A percentile compares a stretch with the other conserved stretches of the same genome.
phyloP scores from a whole-genome alignment of 148 eudicot species.

The Dysphania ambrosioides region DNA sequence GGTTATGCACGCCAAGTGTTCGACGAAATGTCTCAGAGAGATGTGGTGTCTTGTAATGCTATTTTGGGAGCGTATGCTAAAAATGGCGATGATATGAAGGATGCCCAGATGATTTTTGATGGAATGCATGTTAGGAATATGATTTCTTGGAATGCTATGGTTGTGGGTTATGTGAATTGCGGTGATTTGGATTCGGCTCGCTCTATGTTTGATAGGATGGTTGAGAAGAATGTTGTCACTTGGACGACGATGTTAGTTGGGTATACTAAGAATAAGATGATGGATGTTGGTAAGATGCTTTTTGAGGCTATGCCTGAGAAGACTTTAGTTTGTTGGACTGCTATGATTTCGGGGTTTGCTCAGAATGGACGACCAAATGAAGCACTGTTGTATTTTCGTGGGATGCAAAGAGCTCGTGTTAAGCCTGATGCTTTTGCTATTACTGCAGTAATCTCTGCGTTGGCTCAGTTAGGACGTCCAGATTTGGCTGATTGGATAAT shows the following conservation, averaged over 20 bases:
- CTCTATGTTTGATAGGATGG: constrained; percentile 28
- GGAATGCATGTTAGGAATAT: constrained; percentile 34
- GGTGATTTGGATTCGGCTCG: constrained; percentile 36
- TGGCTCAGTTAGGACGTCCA: constrained; percentile 38
- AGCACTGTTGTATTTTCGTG: constrained; percentile 27
- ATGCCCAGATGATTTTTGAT: constrained; percentile 39
- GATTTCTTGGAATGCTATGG: constrained; percentile 47
- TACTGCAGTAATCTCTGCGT: constrained; percentile 36
- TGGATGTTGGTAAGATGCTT: constrained; percentile 30
- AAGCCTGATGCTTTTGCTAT: constrained; percentile 44
- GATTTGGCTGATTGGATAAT: constrained; percentile 40
- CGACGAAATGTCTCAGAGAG: constrained; percentile 39
- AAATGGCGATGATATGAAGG: constrained; percentile 26
- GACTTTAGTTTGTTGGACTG: constrained; percentile 41
- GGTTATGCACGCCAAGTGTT: constrained; percentile 34
- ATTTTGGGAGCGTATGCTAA: constrained; percentile 38
- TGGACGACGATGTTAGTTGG: constrained; percentile 47
- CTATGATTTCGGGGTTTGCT: constrained; percentile 39
- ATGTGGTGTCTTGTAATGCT: constrained; percentile 43
- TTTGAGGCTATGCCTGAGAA: constrained; percentile 41
- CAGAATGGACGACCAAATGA: constrained; percentile 36
- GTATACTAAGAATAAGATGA: constrained; percentile 35
- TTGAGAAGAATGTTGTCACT: constrained; percentile 34
- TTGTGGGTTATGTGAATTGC: constrained; percentile 39
- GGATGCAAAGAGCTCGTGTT: constrained; percentile 27